Base-by-base conservation (phyloP, 2,329 filamentous ascomycete genomes). In the Colletotrichum scovillei region DNA sequence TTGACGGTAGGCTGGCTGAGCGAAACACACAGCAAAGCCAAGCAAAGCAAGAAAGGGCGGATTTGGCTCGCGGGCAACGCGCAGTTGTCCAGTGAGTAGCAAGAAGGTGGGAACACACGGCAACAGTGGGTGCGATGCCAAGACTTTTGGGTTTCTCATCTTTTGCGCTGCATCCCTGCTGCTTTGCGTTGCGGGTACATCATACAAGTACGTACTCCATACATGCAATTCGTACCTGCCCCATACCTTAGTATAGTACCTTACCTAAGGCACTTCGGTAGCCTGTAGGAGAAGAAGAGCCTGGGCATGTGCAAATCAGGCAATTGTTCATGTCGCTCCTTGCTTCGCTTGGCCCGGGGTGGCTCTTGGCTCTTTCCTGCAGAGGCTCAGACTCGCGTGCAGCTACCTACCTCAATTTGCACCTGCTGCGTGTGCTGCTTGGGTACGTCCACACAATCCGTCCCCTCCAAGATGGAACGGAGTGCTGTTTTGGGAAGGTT, bases 111-210 rank as follows among this genome's bases (percentile, higher is more conserved):
- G 64, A 60, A 73, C 60, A 55, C 38, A 53, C 70, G 59, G 70
- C 70, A 64, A 53, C 60, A 38, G 56, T 63, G 26, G 60, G 56
- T 38, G 62, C 67, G 56, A 49, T 66, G 71, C 71, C 71, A 73
- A 73, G 71, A 71, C 71, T 58, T 58, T 69, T 49, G 35, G 71
- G 71, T 73, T 73, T 73, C 71, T 46, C 19, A 57, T 38, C 24
- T 52, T 71, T 73, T 68, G 67, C 67, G 49, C 49, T 55, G 26
- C 24, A 73, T 71, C 71, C 71, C 67, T 62, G 71, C 46, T 32
- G 19, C 32, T 11, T 42, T 42, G 38, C 38, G 38, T 42, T 35
- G 32, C 32, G 26, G 26, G 26, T 28, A 28, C 26, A 28, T 28
- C 26, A 28, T 28, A 28, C 26, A 6, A 42, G 7, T 19, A 42